Conservation (phyloP, 2,329 filamentous ascomycete species). For the Davidsoniella neocaledoniae region DNA sequence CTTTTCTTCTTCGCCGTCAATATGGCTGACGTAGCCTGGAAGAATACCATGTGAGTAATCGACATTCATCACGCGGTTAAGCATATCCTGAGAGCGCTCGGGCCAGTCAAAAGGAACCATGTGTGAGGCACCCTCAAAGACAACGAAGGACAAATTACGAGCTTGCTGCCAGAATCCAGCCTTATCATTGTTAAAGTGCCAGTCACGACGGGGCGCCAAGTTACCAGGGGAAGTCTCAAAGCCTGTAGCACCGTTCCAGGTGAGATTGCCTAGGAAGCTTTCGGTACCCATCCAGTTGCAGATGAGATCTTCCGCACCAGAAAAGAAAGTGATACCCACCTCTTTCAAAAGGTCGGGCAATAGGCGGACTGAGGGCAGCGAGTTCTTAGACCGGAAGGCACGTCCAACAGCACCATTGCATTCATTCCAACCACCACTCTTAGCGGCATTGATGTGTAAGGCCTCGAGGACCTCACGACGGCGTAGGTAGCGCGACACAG, state of each 20-base stretch:
- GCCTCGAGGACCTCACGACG: slow-evolving; percentile 62
- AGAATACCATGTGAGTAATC: slow-evolving; percentile 77
- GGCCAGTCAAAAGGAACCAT: slow-evolving; percentile 97
- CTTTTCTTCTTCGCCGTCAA: slow-evolving; percentile 65
- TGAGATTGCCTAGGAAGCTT: slow-evolving; percentile 71
- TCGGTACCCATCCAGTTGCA: slow-evolving; percentile 97
- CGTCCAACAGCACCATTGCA: slow-evolving; percentile 65
- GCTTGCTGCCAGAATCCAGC: slow-evolving; percentile 91
- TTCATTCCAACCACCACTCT: slow-evolving; percentile 79
- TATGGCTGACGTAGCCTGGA: slow-evolving; percentile 41
- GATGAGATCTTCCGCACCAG: slow-evolving; percentile 83
- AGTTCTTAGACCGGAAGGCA: slow-evolving; percentile 54
- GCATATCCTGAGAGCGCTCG: slow-evolving; percentile 79
- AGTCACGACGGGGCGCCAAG: slow-evolving; percentile 81
- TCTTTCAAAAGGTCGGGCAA: slow-evolving; percentile 65
- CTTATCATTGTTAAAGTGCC: slow-evolving; percentile 77
- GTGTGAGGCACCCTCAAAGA: slow-evolving; percentile 90
- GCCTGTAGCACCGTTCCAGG: slow-evolving; percentile 81
- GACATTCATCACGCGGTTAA: slow-evolving; percentile 88
- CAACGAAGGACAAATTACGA: slow-evolving; percentile 84
- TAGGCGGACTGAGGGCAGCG: slow-evolving; percentile 54
- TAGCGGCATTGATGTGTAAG: slow-evolving; percentile 66
- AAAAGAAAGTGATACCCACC: slow-evolving; percentile 73
- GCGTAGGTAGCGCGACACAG: slow-evolving; percentile 71
- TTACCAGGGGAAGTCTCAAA: slow-evolving; percentile 78